Evolutionary conservation across 1,139 yeast genomes (phyloP), one percentile per base, ranked within the genome.

Genomic region (Hanseniaspora gamundiae): DNA sequence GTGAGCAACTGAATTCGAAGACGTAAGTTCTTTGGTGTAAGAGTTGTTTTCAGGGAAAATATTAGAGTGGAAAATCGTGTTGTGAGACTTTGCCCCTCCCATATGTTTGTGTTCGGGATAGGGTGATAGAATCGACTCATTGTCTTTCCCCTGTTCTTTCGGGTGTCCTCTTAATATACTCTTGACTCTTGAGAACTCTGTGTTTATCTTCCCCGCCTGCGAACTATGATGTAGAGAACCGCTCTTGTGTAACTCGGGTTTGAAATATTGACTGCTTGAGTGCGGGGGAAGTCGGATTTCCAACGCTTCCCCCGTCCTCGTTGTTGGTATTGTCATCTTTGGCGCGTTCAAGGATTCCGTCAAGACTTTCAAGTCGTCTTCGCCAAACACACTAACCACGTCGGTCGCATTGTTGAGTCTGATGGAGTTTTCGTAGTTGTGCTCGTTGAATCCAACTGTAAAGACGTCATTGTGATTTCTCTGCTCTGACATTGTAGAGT

Each of bases 241-340:
- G 8, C 8, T 16, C 16, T 29, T 8, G 9, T 30, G 35, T 28
- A 24, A 19, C 21, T 20, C 21, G 13, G 7, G 30, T 8, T 17
- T 38, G 11, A 26, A 16, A 33, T 10, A 5, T 33, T 33, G 36
- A 8, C 19, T 33, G 13, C 19, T 33, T 9, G 13, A 13, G 19
- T 33, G 22, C 3, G 9, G 24, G 9, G 36, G 36, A 33, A 19
- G 24, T 4, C 36, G 80, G 20, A 83, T 82, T 55, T 83, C 93
- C 5, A 83, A 74, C 0, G 91, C 74, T 52, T 79, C 93, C 2
- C 94, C 94, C 29, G 76, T 73, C 47, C 87, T 64, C 0, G 93
- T 81, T 0, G 94, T 83, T 0, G 94, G 91, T 35, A 84, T 84
- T 0, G 94, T 84, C 80, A 84, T 76, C 53, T 71, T 73, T 1